phyloP scores from a whole-genome alignment of 139 green algal species.

The Volvox reticuliferus region DNA sequence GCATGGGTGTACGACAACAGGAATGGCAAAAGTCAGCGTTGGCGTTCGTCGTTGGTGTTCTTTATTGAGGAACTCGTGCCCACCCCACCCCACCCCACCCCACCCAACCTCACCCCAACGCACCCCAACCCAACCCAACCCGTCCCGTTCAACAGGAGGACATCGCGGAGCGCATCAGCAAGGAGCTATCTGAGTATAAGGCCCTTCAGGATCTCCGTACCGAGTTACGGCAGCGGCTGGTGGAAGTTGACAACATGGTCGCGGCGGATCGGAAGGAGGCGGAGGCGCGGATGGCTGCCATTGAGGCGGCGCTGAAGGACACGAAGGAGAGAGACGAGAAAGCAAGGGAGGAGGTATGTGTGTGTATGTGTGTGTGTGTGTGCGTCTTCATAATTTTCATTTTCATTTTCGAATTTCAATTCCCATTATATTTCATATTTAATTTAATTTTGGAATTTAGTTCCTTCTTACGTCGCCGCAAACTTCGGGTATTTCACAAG shows the following conservation, averaged over 20 bases:
- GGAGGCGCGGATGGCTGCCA: not conserved
- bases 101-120: too few species aligned
- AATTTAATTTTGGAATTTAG: too few species aligned
- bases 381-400: too few species aligned
- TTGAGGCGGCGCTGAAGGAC: not conserved
- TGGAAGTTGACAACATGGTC: not conserved
- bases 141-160: not conserved
- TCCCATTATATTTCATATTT: not conserved
- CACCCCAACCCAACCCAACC: too few species aligned
- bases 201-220: constrained; percentile 1
- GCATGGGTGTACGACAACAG: too few species aligned
- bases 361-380: too few species aligned
- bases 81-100: too few species aligned
- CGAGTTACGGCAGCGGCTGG: not conserved
- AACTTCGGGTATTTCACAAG: too few species aligned
- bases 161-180: not conserved
- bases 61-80: too few species aligned
- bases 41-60: too few species aligned
- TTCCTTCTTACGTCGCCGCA: too few species aligned
- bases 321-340: not conserved
- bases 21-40: too few species aligned
- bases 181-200: constrained; percentile 11
- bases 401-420: not conserved
- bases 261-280: not conserved
- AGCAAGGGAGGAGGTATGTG: not conserved